Evolutionary conservation across 2,329 filamentous ascomycete species (phyloP).

Genomic region (Zymoseptoria brevis): DNA sequence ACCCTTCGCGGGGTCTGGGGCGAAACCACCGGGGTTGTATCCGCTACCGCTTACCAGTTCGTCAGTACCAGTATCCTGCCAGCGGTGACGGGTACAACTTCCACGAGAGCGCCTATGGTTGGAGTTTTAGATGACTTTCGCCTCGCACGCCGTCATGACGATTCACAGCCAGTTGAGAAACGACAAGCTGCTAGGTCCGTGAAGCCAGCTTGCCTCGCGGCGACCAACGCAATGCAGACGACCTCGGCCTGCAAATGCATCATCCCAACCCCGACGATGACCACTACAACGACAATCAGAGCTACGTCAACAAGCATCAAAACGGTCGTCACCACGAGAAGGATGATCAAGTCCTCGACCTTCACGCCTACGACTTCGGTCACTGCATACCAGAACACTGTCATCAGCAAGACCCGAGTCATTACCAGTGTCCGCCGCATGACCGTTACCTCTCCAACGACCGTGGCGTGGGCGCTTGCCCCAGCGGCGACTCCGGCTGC

Average conservation of each 20-base stretch:
- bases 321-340: background rate
- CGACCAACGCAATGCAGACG: background rate
- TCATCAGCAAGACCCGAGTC: background rate
- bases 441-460: background rate
- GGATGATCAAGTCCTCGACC: background rate
- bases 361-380: background rate
- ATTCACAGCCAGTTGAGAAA: background rate
- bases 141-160: no score
- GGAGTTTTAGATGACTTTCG: no score
- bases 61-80: background rate
- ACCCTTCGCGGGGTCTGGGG: background rate
- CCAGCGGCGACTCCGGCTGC: background rate
- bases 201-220: background rate
- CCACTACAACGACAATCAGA: background rate
- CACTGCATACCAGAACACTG: background rate
- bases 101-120: no score
- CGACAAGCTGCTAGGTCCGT: background rate
- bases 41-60: background rate
- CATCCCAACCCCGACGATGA: background rate
- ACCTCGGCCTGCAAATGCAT: background rate
- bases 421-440: background rate
- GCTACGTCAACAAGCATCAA: background rate
- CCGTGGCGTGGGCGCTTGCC: background rate
- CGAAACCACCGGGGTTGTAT: background rate
- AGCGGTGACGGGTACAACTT: background rate